phyloP scores from a whole-genome alignment of 352 stramenopile species.

The Phytophthora meadii region DNA sequence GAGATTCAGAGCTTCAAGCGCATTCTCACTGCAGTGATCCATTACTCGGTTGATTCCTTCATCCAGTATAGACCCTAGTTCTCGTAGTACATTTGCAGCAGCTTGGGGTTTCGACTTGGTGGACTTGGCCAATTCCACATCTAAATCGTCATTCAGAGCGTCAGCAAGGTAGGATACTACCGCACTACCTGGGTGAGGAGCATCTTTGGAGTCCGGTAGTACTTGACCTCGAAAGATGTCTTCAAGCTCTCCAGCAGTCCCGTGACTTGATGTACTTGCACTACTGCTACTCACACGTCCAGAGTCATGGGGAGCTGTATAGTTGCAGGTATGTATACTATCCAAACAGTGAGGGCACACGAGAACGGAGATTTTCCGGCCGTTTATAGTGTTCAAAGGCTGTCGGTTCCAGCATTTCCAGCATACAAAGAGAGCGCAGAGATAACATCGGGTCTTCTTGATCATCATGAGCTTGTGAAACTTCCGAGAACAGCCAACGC shows the following conservation, averaged over 20 bases:
- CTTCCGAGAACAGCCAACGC: conserved; percentile 55
- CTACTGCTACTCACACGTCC: conserved; percentile 19
- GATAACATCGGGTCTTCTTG: conserved; percentile 43
- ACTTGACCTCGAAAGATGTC: conserved; percentile 18
- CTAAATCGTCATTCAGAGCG: conserved; percentile 4
- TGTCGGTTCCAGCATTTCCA: conserved; percentile 37
- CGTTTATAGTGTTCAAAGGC: conserved; percentile 34
- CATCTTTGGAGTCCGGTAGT: conserved; percentile 14
- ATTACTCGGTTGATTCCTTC: conserved; percentile 30
- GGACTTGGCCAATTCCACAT: not conserved
- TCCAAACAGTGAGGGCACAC: conserved; percentile 55
- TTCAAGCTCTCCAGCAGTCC: conserved; percentile 1
- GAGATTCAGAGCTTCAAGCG: not conserved
- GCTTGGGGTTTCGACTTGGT: not conserved
- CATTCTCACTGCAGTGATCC: conserved; percentile 15
- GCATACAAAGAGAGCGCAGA: conserved; percentile 47
- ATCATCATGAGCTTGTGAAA: conserved; percentile 32
- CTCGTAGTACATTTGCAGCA: conserved; percentile 53
- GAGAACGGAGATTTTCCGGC: conserved; percentile 38
- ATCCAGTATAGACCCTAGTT: conserved; percentile 35
- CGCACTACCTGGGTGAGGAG: conserved; percentile 15
- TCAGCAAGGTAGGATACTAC: conserved; percentile 29
- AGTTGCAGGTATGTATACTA: conserved; percentile 55
- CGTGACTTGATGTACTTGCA: conserved; percentile 24
- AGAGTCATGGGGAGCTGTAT: conserved; percentile 24